Base-by-base conservation (phyloP, 495 filamentous ascomycete genomes). In the Ramalina peruviana region DNA sequence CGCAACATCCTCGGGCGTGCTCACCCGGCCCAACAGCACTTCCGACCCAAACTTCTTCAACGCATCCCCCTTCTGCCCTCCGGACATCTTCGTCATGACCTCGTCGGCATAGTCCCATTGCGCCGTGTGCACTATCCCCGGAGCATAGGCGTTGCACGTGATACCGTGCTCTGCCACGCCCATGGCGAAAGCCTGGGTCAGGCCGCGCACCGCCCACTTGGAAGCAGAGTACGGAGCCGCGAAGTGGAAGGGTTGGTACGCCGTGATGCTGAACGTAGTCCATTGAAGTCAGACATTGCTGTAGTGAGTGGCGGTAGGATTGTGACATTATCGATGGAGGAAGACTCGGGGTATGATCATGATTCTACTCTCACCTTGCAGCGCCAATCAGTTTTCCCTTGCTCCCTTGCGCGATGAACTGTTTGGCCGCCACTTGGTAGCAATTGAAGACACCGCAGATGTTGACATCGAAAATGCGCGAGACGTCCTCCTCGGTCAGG, bases 51-150 rank as follows among this genome's bases (percentile, higher is more conserved):
- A 72, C 48, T 69, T 66, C 36, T 62, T 62, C 21, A 77, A 69
- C 10, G 67, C 71, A 20, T 78, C 72, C 3, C 75, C 76, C 58
- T 73, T 74, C 43, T 52, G 57, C 20, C 61, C 50, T 4, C 72
- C 75, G 20, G 52, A 61, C 40, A 61, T 62, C 60, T 68, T 61
- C 10, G 65, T 72, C 30, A 79, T 40, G 49, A 67, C 68, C 52
- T 72, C 66, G 47, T 77, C 75, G 51, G 81, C 78, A 4, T 68
- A 47, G 46, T 77, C 77, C 75, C 76, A 80, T 74, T 80, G 81
- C 0, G 63, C 60, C 4, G 79, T 82, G 0, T 69, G 74, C 1
- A 83, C 74, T 46, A 81, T 75, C 0, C 80, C 79, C 0, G 79
- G 79, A 0, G 75, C 79, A 51, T 80, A 82, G 5, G 73, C 70